Base-by-base conservation (phyloP, 2,329 filamentous ascomycete species). In the Calonectria hongkongensis region DNA sequence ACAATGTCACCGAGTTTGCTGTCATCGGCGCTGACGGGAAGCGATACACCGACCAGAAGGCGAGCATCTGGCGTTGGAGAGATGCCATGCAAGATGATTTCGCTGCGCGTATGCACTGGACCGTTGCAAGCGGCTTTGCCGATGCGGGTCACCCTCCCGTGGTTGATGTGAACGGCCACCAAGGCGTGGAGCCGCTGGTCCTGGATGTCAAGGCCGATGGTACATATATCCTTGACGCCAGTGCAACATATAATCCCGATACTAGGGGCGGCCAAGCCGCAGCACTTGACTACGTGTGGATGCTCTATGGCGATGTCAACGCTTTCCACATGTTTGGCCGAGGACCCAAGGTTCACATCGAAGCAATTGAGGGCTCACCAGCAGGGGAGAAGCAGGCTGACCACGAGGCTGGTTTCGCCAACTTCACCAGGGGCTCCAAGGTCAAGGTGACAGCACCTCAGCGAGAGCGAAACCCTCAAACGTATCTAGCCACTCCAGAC, bases 21-120 rank as follows among this genome's bases (percentile, higher is more conserved):
- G 78, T 75, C 10, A 78, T 72, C 74, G 80, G 48, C 66, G 73
- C 41, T 9, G 68, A 72, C 15, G 67, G 70, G 3, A 63, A 72
- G 13, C 28, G 15, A 13, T 50, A 65, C 33, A 36, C 15, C 15
- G 62, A 68, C 45, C 68, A 66, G 73, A 54, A 80, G 72, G 85
- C 83, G 0, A 84, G 82, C 7, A 83, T 86, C 45, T 86, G 84
- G 84, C 80, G 85, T 4, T 86, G 85, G 85, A 75, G 84, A 9
- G 65, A 83, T 13, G 81, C 79, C 5, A 86, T 80, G 73, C 85
- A 86, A 70, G 76, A 84, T 63, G 85, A 86, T 70, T 85, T 87
- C 70, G 84, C 84, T 2, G 81, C 84, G 1, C 79, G 85, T 15
- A 85, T 87, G 70, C 81, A 83, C 69, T 86, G 85, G 85, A 83